Percentiles rank a stretch among this genome's conserved stretches.
Conservation (phyloP, 2,329 filamentous ascomycete genomes). For the Exophiala sideris region DNA sequence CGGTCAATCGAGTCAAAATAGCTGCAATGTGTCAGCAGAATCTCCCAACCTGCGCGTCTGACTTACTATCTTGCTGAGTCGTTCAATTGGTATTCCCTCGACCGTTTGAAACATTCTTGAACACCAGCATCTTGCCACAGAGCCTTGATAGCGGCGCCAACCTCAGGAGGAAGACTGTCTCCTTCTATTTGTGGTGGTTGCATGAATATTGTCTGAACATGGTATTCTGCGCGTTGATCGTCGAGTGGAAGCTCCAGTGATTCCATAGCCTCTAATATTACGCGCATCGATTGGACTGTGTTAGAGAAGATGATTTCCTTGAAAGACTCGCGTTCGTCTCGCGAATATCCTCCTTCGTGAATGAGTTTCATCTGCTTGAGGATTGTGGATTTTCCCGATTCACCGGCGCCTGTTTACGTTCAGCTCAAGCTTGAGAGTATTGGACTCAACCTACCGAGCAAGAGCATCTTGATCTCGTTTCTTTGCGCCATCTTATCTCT, state of each 20-base stretch:
- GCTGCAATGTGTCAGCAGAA: conserved; percentile 46
- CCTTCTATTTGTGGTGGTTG: conserved; percentile 95
- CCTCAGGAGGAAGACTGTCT: conserved; percentile 88
- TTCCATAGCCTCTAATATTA: conserved; percentile 68
- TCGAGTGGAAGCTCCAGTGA: conserved; percentile 75
- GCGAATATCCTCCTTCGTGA: conserved; percentile 96
- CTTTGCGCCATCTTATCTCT: conserved; percentile 97
- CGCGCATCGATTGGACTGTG: conserved; percentile 67
- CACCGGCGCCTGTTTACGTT: conserved; percentile 73
- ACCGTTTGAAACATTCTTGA: conserved; percentile 92
- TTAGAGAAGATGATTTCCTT: conserved; percentile 72
- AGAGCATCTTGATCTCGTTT: conserved; percentile 99
- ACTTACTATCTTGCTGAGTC: conserved; percentile 94
- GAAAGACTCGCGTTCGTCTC: conserved; percentile 72
- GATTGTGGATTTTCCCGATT: conserved; percentile 93
- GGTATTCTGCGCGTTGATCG: conserved; percentile 90
- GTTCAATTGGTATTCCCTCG: conserved; percentile 92
- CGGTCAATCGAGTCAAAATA: conserved; percentile 95
- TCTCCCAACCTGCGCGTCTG: conserved; percentile 34
- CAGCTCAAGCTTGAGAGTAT: conserved; percentile 29
- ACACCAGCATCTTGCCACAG: conserved; percentile 92
- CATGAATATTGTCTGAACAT: conserved; percentile 98
- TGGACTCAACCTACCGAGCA: conserved; percentile 71
- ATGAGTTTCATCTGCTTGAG: conserved; percentile 99
- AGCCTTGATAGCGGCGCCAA: conserved; percentile 86